phyloP scores from a whole-genome alignment of 129 eudicot genomes.

The Glebionis coronaria region DNA sequence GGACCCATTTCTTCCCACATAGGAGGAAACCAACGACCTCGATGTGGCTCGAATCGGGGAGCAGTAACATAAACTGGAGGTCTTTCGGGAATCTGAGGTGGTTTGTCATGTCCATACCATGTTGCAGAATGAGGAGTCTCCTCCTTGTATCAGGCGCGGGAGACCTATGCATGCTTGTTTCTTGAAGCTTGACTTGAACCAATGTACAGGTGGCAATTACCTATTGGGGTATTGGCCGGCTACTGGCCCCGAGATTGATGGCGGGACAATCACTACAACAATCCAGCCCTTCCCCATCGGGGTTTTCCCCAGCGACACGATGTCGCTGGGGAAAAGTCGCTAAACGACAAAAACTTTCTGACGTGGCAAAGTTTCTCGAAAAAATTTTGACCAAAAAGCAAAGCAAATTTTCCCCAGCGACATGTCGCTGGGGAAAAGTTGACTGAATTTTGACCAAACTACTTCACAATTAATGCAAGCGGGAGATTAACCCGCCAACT shows the following conservation, averaged over 20 bases:
- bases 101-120: conserved; percentile 81
- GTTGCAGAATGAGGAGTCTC: conserved; percentile 89
- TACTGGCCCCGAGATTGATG: conserved; percentile 46
- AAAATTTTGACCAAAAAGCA: too few relatives aligned
- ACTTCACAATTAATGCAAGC: too few relatives aligned
- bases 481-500: too few relatives aligned
- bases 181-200: conserved; percentile 55
- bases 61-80: conserved; percentile 60
- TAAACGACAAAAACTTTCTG: too few relatives aligned
- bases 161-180: conserved; percentile 68
- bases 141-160: conserved; percentile 97
- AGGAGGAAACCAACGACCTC: conserved; percentile 73
- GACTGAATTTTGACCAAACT: too few relatives aligned
- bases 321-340: too few relatives aligned
- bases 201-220: conserved; percentile 42
- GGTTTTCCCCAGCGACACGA: too few relatives aligned
- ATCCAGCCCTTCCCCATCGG: too few relatives aligned
- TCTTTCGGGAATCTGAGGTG: conserved; percentile 65
- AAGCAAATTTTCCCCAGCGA: too few relatives aligned
- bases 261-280: too few relatives aligned
- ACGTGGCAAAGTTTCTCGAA: too few relatives aligned
- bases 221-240: conserved; percentile 43
- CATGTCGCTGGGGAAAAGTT: too few relatives aligned
- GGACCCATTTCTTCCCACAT: conserved; percentile 80
- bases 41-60: conserved; percentile 60